Percentiles rank a stretch among this genome's conserved stretches.
Evolutionary conservation across 148 eudicot species (phyloP).

Genomic region (Pharnaceum exiguum): DNA sequence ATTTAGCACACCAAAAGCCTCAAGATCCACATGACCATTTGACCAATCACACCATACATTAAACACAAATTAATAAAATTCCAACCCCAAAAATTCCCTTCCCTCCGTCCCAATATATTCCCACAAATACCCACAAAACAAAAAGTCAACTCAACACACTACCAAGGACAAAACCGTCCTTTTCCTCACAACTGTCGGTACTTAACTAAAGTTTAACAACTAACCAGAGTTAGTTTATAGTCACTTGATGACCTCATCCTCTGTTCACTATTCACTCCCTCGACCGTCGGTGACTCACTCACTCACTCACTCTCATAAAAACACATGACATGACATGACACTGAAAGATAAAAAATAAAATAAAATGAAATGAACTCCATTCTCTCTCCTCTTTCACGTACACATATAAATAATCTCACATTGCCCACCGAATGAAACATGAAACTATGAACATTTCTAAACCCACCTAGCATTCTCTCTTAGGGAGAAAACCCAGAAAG

Average conservation of each 20-base stretch:
- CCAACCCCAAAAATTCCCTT: neutral
- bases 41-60: too few species aligned
- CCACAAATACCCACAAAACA: neutral
- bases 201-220: constrained; percentile 19
- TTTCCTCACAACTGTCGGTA: constrained; percentile 38
- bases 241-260: constrained; percentile 13
- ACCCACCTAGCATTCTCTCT: constrained; percentile 12
- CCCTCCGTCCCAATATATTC: neutral
- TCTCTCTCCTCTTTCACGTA: too few species aligned
- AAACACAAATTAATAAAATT: constrained; percentile 6
- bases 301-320: neutral
- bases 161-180: constrained; percentile 29
- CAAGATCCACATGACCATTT: constrained; percentile 27
- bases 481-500: neutral
- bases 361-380: too few species aligned
- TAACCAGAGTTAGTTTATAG: too few species aligned
- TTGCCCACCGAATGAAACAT: constrained; percentile 19
- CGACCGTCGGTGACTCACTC: constrained; percentile 57
- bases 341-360: too few species aligned
- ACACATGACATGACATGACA: too few species aligned
- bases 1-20: neutral
- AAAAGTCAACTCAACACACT: neutral
- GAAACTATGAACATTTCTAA: too few species aligned
- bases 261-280: too few species aligned
- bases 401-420: constrained; percentile 17